Conservation (phyloP, 495 filamentous ascomycete genomes). For the Bathelium albidoporum region DNA sequence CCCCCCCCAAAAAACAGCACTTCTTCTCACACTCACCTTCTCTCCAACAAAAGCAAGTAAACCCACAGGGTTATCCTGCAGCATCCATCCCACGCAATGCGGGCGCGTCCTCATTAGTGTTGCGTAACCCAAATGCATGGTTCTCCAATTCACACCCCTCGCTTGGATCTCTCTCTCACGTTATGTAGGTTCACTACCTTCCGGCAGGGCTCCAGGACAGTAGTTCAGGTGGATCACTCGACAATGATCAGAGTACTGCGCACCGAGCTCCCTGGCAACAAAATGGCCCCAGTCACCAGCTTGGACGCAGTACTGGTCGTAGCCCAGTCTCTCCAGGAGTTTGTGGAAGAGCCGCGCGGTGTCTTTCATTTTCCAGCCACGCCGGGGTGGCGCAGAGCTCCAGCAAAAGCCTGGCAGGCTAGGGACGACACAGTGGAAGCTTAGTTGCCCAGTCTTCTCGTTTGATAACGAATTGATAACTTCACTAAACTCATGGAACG, state of each 20-base stretch:
- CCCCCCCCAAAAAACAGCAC: not conserved
- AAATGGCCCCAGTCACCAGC: conserved; percentile 16
- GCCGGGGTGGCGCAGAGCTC: conserved; percentile 8
- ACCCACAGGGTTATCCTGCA: conserved; percentile 7
- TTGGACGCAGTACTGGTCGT: conserved; percentile 15
- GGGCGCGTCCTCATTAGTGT: conserved; percentile 2
- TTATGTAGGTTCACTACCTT: conserved; percentile 5
- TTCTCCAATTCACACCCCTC: conserved; percentile 1
- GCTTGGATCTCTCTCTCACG: conserved; percentile 9
- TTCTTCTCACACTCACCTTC: not conserved
- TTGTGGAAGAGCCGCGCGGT: conserved; percentile 14
- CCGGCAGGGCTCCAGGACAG: conserved; percentile 11
- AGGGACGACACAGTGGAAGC: conserved; percentile 35
- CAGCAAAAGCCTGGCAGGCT: conserved; percentile 28
- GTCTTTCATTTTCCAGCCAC: conserved; percentile 17
- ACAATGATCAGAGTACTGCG: conserved; percentile 1
- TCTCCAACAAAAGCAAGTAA: not conserved
- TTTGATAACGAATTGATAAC: conserved; percentile 23
- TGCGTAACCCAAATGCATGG: conserved; percentile 6
- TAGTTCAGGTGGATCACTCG: conserved; percentile 9
- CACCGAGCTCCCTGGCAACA: conserved; percentile 8
- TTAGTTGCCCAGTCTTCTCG: conserved; percentile 14
- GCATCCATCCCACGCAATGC: conserved; percentile 7
- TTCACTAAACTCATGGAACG: conserved; percentile 29
- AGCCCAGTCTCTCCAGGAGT: conserved; percentile 19